Evolutionary conservation across 768 basidiomycete species (phyloP).

Genomic region (Kwoniella dejecticola): DNA sequence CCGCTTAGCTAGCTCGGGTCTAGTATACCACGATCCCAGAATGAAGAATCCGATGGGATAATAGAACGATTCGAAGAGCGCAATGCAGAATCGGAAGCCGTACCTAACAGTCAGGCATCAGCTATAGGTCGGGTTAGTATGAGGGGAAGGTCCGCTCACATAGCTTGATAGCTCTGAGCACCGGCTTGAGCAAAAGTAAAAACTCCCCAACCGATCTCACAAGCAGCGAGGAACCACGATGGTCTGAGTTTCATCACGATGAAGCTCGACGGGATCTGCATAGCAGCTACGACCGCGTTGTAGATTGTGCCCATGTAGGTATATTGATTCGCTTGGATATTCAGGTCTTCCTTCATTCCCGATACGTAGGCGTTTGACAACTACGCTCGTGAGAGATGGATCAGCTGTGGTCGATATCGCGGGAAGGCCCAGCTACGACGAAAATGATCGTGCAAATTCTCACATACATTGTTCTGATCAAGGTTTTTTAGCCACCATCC

Average conservation of each 20-base stretch:
- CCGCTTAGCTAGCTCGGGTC: conserved; percentile 20
- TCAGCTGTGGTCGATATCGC: not conserved
- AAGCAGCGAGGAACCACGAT: conserved; percentile 16
- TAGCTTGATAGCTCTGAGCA: conserved; percentile 20
- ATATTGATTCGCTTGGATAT: conserved; percentile 35
- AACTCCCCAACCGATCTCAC: conserved; percentile 33
- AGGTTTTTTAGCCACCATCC: conserved; percentile 36
- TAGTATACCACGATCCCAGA: conserved; percentile 24
- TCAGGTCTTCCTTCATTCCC: conserved; percentile 41
- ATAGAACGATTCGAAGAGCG: conserved; percentile 20
- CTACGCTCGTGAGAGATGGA: not conserved
- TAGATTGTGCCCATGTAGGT: conserved; percentile 33
- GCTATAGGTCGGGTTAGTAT: not conserved
- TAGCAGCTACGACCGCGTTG: conserved; percentile 21
- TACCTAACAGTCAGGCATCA: conserved; percentile 16
- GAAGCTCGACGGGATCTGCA: conserved; percentile 29
- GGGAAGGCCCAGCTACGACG: too few species aligned
- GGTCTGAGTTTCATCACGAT: conserved; percentile 28
- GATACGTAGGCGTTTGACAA: conserved; percentile 28
- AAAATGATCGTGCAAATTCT: too few species aligned
- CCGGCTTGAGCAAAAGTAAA: conserved; percentile 35
- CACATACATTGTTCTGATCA: conserved; percentile 28
- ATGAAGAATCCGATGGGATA: conserved; percentile 14
- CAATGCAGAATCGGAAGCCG: conserved; percentile 25
- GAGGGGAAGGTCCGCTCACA: conserved; percentile 7